These are phyloP conservation scores for Graphiopsis chlorocephala DNA, from an alignment of 2,329 filamentous ascomycete species.

Conservation along the genomic window DNA sequence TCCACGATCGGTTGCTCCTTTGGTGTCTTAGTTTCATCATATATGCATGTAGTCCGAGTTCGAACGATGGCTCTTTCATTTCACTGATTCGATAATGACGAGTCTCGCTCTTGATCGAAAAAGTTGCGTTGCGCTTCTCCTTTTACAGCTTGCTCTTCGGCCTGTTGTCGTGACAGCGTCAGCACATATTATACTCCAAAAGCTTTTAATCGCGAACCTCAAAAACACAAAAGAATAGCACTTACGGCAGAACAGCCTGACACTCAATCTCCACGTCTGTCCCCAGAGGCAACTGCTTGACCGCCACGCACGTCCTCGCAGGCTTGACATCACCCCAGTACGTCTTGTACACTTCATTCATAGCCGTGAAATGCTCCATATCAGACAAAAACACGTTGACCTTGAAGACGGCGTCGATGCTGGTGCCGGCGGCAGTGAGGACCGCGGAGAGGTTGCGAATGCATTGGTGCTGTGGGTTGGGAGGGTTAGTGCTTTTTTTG, in stretches of 20 bases:
- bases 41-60: no score
- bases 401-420: slow-evolving; percentile 62
- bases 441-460: slow-evolving; percentile 59
- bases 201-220: no score
- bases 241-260: slow-evolving; percentile 39
- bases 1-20: no score
- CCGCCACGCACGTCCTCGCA: slow-evolving; percentile 48
- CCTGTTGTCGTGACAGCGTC: neutral
- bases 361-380: slow-evolving; percentile 62
- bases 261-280: slow-evolving; percentile 57
- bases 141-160: neutral
- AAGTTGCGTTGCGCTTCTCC: neutral
- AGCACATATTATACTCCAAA: neutral
- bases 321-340: slow-evolving; percentile 36
- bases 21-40: no score
- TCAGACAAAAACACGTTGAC: slow-evolving; percentile 64
- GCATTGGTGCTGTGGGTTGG: slow-evolving; percentile 46
- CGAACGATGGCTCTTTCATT: neutral
- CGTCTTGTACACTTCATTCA: slow-evolving; percentile 54
- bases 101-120: neutral
- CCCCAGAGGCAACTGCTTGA: slow-evolving; percentile 49
- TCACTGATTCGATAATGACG: neutral
- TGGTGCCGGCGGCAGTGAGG: slow-evolving; percentile 59
- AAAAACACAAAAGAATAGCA: neutral
- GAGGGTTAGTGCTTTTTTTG: neutral